Evolutionary conservation across 352 stramenopile species (phyloP), one percentile per base, ranked within the genome.

Genomic region (Phytophthora vignae): DNA sequence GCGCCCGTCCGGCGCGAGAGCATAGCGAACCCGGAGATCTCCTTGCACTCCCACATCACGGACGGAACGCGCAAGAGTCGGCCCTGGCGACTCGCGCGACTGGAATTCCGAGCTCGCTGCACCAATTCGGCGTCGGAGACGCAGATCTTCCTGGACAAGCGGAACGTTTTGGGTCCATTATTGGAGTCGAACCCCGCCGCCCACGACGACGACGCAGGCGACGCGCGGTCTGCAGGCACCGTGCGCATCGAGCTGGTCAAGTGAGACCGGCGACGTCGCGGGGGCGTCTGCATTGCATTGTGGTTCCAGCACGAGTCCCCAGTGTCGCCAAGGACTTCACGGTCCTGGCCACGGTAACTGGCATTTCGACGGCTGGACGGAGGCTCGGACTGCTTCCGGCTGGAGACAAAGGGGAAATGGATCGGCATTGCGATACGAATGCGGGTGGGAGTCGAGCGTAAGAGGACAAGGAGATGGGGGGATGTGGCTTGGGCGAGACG

Each of bases 21-120:
- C 62, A 78, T 61, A 0, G 68, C 62, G 22, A 76, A 74, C 3
- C 70, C 67, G 6, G 73, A 73, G 9, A 83, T 62, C 7, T 77
- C 67, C 52, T 80, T 83, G 58, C 68, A 79, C 46, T 77, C 70
- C 66, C 71, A 76, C 70, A 75, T 79, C 14, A 77, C 64, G 10
- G 73, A 78, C 7, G 71, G 70, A 1, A 71, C 53, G 11, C 52
- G 57, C 7, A 77, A 40, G 1, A 78, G 49, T 17, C 74, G 57
- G 4, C 59, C 63, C 44, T 58, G 63, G 11, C 56, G 70, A 67
- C 70, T 81, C 8, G 36, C 53, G 4, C 33, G 53, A 53, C 55
- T 81, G 1, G 74, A 67, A 11, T 48, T 67, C 9, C 64, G 65
- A n/a, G 71, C 73, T 2, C 76, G 76, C 12, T 73, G 70, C 29